These are phyloP conservation scores for Skeletonema marinoi DNA, from an alignment of 108 stramenopile species.

Conservation along the genomic window DNA sequence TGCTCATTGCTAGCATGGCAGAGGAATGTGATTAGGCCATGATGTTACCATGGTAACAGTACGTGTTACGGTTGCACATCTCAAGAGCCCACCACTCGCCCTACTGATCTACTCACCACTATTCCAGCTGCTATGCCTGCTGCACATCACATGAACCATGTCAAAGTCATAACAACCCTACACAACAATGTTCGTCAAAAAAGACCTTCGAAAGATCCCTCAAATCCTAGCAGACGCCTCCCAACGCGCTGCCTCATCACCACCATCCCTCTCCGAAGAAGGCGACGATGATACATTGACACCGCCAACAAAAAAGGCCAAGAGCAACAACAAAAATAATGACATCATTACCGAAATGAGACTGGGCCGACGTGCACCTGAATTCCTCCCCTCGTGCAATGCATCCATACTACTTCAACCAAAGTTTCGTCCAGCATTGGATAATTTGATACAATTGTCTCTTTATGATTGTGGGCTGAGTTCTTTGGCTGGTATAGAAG, in stretches of 20 bases:
- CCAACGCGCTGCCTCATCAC: slow-evolving; percentile 5
- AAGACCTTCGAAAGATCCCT: slow-evolving; percentile 73
- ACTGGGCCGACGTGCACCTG: slow-evolving; percentile 33
- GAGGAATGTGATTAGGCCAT: no score
- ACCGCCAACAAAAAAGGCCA: slow-evolving; percentile 29
- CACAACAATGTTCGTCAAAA: slow-evolving; percentile 67
- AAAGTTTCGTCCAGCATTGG: slow-evolving; percentile 43
- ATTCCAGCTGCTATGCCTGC: no score
- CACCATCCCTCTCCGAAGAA: not conserved
- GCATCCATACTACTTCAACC: slow-evolving; percentile 55
- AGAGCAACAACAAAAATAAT: not conserved
- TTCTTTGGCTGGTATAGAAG: slow-evolving; percentile 39
- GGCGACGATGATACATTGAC: not conserved
- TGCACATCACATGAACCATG: not conserved
- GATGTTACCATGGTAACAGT: no score
- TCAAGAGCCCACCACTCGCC: no score
- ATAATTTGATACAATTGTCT: slow-evolving; percentile 48
- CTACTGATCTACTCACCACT: no score
- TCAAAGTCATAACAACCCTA: not conserved
- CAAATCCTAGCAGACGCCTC: slow-evolving; percentile 61
- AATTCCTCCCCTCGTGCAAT: slow-evolving; percentile 49
- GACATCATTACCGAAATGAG: slow-evolving; percentile 17
- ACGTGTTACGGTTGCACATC: no score
- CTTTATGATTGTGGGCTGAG: slow-evolving; percentile 64
- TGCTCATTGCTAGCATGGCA: not conserved